phyloP scores from a whole-genome alignment of 2,329 filamentous ascomycete genomes.

The Xylaria sp. region DNA sequence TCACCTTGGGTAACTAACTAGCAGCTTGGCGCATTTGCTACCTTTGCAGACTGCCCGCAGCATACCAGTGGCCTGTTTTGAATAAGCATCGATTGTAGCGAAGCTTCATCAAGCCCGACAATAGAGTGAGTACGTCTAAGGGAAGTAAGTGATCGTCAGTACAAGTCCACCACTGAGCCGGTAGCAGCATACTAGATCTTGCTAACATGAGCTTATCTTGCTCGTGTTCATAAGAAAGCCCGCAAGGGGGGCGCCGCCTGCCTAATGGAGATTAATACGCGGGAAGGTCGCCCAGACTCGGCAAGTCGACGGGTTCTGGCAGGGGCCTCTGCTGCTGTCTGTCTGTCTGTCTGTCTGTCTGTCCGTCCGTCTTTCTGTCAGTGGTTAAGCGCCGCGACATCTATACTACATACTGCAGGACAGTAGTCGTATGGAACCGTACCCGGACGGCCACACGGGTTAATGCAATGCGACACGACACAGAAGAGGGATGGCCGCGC shows the following conservation, averaged over 20 bases:
- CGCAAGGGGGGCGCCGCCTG: slow-evolving; percentile 36
- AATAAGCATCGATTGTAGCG: not conserved
- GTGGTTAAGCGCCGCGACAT: slow-evolving; percentile 27
- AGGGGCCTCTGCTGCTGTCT: slow-evolving; percentile 35
- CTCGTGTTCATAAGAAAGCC: slow-evolving; percentile 11
- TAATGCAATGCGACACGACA: slow-evolving; percentile 13
- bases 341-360: no score
- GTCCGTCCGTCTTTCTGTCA: no score
- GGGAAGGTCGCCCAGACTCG: slow-evolving; percentile 47
- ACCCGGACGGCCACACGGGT: slow-evolving; percentile 20
- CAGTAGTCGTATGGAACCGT: slow-evolving; percentile 23
- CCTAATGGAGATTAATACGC: slow-evolving; percentile 44
- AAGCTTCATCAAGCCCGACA: not conserved
- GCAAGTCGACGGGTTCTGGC: slow-evolving; percentile 42
- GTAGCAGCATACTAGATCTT: not conserved
- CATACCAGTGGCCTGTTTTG: not conserved
- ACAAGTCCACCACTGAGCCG: no score
- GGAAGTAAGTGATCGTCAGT: no score
- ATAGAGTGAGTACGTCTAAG: no score
- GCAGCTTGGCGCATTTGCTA: slow-evolving; percentile 15
- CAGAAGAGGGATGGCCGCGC: slow-evolving; percentile 5
- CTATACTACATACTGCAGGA: not conserved
- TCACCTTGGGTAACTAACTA: not conserved
- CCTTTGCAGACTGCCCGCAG: not conserved
- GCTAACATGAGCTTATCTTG: slow-evolving; percentile 34